Conservation (phyloP, 306 rosid genomes). For the Arachis hypogaea region DNA sequence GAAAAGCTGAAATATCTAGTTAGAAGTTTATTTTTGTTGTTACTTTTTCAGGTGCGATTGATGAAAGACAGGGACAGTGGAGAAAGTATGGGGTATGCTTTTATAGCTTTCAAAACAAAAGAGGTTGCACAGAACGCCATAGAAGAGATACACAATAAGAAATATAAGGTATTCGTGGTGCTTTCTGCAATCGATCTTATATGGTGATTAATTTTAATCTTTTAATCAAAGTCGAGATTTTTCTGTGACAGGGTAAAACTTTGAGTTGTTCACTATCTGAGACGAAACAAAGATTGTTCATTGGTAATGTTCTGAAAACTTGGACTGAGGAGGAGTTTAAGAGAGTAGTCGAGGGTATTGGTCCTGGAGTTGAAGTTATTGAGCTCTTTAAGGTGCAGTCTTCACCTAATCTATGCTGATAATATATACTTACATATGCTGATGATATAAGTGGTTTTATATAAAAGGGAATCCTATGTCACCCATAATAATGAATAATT, state of each 20-base stretch:
- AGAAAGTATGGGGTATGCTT: slow-evolving; percentile 90
- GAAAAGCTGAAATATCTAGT: slow-evolving; percentile 20
- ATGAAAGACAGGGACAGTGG: slow-evolving; percentile 94
- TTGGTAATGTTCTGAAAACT: slow-evolving; percentile 89
- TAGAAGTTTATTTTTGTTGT: slow-evolving; percentile 38
- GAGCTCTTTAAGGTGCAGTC: slow-evolving; percentile 89
- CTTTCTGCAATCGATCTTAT: background rate
- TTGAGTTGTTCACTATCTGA: slow-evolving; percentile 95
- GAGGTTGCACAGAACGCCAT: slow-evolving; percentile 89
- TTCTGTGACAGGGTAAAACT: slow-evolving; percentile 76
- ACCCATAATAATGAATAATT: background rate
- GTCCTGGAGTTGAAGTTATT: slow-evolving; percentile 91
- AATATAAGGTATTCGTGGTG: slow-evolving; percentile 73
- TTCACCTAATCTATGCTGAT: slow-evolving; percentile 33
- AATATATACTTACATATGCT: slow-evolving; percentile 16
- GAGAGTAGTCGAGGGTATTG: slow-evolving; percentile 76
- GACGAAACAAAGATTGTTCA: slow-evolving; percentile 86
- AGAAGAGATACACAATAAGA: slow-evolving; percentile 78
- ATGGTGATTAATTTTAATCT: slow-evolving; percentile 17
- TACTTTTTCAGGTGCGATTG: slow-evolving; percentile 76
- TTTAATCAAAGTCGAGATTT: slow-evolving; percentile 8
- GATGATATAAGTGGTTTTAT: background rate
- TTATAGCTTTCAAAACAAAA: slow-evolving; percentile 83
- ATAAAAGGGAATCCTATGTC: too few relatives aligned
- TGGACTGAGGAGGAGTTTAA: slow-evolving; percentile 93